Evolutionary conservation across 176 grass and related monocot species (phyloP).

Genomic region (Hsuehochloa calcarea): DNA sequence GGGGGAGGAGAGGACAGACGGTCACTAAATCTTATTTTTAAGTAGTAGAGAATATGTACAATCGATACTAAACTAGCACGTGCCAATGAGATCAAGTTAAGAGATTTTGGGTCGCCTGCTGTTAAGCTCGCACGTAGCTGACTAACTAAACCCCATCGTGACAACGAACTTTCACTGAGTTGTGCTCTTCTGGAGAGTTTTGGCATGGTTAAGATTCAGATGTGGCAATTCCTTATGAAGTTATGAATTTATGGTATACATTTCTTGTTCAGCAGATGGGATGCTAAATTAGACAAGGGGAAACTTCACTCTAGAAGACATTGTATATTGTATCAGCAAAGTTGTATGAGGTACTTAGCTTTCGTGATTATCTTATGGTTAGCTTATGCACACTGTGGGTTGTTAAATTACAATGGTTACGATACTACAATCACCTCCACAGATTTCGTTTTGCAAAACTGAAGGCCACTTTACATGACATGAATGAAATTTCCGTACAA

Average conservation of each 20-base stretch:
- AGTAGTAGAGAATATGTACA: not conserved
- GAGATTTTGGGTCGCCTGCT: not conserved
- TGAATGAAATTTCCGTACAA: not conserved
- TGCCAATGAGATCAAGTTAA: not conserved
- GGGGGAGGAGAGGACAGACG: too few species aligned
- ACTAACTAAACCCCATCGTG: not conserved
- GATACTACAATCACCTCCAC: not conserved
- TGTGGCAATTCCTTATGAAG: not conserved
- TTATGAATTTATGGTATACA: not conserved
- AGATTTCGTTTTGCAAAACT: not conserved
- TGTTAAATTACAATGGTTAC: not conserved
- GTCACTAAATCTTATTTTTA: too few species aligned
- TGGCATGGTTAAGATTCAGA: not conserved
- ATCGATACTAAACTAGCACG: not conserved
- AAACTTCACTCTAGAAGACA: not conserved
- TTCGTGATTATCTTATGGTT: not conserved
- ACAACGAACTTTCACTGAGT: not conserved
- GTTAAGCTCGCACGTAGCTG: not conserved
- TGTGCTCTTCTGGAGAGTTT: not conserved
- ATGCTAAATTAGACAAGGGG: not conserved
- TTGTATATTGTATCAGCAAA: not conserved
- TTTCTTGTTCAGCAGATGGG: not conserved
- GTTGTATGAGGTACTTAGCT: not conserved
- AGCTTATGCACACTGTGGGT: not conserved
- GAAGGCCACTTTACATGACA: slow-evolving; percentile 15